Conservation (phyloP, 2,329 filamentous ascomycete species). For the Aspergillus sp. region DNA sequence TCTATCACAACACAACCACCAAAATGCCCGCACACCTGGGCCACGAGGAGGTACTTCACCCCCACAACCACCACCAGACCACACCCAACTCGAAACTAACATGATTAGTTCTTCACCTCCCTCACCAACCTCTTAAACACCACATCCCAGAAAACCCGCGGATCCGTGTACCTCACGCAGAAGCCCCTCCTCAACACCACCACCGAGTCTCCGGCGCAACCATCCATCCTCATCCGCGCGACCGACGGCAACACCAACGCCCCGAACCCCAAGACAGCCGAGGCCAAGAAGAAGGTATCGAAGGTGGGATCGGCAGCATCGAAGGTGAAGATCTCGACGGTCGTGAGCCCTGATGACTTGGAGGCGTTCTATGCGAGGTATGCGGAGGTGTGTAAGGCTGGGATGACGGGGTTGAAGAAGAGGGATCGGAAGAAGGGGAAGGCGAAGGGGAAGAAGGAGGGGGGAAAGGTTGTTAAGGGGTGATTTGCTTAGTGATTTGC, state of each 20-base stretch:
- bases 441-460: slow-evolving; percentile 59
- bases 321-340: slow-evolving; percentile 76
- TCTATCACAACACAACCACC: not conserved
- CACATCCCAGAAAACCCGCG: slow-evolving; percentile 43
- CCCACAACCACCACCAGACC: not conserved
- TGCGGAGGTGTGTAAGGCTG: slow-evolving; percentile 85
- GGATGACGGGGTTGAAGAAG: slow-evolving; percentile 89
- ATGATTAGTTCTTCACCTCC: slow-evolving; percentile 42
- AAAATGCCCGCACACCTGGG: slow-evolving; percentile 40
- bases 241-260: slow-evolving; percentile 71
- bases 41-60: slow-evolving; percentile 44
- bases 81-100: too few species aligned
- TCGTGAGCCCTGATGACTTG: slow-evolving; percentile 74
- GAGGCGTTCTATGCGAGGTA: slow-evolving; percentile 82
- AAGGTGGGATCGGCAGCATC: slow-evolving; percentile 48
- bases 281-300: slow-evolving; percentile 40
- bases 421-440: slow-evolving; percentile 81
- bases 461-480: slow-evolving; percentile 35
- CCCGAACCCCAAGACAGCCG: slow-evolving; percentile 39
- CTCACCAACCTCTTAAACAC: slow-evolving; percentile 43
- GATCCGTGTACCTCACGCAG: slow-evolving; percentile 49
- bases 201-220: slow-evolving; percentile 35
- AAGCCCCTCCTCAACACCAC: slow-evolving; percentile 36
- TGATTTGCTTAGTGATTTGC: slow-evolving; percentile 16
- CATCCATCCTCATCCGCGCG: slow-evolving; percentile 79